Percentiles rank a stretch among this genome's conserved stretches.
These are phyloP conservation scores for Triangularia verruculosa DNA, from an alignment of 2,329 filamentous ascomycete species.

Conservation along the genomic window DNA sequence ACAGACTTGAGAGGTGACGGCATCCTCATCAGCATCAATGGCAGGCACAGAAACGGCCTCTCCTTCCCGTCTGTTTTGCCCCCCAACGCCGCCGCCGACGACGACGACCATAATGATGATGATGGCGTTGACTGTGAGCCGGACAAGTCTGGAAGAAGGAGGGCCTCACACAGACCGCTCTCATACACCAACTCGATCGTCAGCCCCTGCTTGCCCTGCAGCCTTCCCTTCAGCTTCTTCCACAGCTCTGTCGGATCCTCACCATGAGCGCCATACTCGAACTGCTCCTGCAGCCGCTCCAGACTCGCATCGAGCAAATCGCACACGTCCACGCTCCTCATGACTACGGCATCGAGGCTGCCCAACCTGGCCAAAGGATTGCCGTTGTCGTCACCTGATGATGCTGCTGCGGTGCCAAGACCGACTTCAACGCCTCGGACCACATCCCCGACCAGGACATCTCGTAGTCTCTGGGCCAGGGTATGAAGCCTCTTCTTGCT, in stretches of 20 bases:
- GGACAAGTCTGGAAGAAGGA: slow-evolving; percentile 44
- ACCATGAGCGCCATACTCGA: slow-evolving; percentile 4
- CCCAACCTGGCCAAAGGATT: slow-evolving; percentile 38
- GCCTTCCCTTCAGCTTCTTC: not conserved
- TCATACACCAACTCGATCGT: slow-evolving; percentile 52
- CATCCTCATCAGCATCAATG: slow-evolving; percentile 55
- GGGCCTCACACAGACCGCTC: slow-evolving; percentile 48
- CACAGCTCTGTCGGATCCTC: slow-evolving; percentile 15
- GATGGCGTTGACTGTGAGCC: slow-evolving; percentile 15
- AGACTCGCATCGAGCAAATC: slow-evolving; percentile 40
- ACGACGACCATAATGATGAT: not conserved
- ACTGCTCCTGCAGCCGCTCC: not conserved
- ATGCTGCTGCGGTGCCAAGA: slow-evolving; percentile 34
- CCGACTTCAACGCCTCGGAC: slow-evolving; percentile 59
- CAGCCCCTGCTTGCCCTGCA: slow-evolving; percentile 36
- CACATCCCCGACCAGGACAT: slow-evolving; percentile 55
- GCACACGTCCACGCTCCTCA: slow-evolving; percentile 47
- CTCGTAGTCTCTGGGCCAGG: slow-evolving; percentile 49
- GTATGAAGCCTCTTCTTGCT: slow-evolving; percentile 36
- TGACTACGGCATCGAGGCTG: slow-evolving; percentile 22
- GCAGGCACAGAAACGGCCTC: slow-evolving; percentile 45
- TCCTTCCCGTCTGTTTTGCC: slow-evolving; percentile 15
- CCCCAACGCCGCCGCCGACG: too few species aligned
- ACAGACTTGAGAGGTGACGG: slow-evolving; percentile 49
- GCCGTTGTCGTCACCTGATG: slow-evolving; percentile 15